Conservation (phyloP, 2,329 filamentous ascomycete genomes). For the Colletotrichum destructivum region DNA sequence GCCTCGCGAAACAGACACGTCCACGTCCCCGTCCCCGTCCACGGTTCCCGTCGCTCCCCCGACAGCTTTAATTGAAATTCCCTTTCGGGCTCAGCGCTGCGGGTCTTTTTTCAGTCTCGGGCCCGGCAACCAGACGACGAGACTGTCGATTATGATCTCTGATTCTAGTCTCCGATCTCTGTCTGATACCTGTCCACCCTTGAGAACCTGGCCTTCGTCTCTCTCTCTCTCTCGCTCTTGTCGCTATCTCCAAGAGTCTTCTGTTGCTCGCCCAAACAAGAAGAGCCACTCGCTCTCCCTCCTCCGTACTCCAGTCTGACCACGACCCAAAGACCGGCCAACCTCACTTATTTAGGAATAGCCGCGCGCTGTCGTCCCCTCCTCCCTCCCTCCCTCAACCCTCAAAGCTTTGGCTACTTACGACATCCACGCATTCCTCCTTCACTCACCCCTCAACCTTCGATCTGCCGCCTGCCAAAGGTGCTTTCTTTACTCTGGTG, state of each 20-base stretch:
- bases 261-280: background rate
- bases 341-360: conserved; percentile 12
- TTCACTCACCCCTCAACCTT: conserved; percentile 4
- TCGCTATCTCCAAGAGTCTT: too few relatives aligned
- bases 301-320: background rate
- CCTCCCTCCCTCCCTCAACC: background rate
- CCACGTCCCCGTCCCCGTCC: conserved; percentile 29
- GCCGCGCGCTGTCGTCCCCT: conserved; percentile 11
- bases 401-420: background rate
- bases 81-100: conserved; percentile 32
- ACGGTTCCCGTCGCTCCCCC: too few relatives aligned
- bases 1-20: conserved; percentile 63
- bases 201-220: background rate
- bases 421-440: conserved; percentile 7
- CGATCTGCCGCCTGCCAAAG: background rate
- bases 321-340: conserved; percentile 6
- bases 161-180: background rate
- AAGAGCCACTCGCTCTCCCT: background rate
- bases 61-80: conserved; percentile 43
- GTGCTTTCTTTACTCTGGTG: background rate
- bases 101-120: conserved; percentile 34
- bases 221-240: background rate
- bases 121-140: conserved; percentile 31
- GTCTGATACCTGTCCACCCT: conserved; percentile 4
- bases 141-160: background rate